Conservation (phyloP, 768 basidiomycete genomes). For the Naganishia randhawae region DNA sequence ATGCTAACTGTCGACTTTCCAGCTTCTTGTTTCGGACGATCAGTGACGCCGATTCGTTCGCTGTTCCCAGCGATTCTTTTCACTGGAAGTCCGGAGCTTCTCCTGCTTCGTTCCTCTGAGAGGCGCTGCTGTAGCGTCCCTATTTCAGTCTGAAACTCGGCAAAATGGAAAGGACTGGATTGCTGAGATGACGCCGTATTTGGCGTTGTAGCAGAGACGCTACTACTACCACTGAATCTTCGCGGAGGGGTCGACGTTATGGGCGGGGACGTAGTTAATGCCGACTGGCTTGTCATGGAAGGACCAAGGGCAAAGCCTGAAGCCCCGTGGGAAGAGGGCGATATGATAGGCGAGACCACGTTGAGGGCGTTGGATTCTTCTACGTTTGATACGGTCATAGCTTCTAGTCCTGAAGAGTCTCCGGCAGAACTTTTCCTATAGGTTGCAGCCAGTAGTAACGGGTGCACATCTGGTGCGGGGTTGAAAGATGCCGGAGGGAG, state of each 20-base stretch:
- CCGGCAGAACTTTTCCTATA: background rate
- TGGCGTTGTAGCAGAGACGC: background rate
- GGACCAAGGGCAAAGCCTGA: background rate
- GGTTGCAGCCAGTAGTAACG: conserved; percentile 1
- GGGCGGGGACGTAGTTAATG: background rate
- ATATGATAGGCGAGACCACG: background rate
- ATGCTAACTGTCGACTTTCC: background rate
- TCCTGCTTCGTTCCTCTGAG: conserved; percentile 1
- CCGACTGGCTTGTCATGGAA: background rate
- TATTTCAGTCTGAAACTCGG: conserved; percentile 9
- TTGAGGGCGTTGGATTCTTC: background rate
- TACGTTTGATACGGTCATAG: background rate
- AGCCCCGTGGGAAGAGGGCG: background rate
- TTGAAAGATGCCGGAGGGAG: conserved; percentile 5
- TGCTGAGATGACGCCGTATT: conserved; percentile 6
- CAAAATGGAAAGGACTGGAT: conserved; percentile 14
- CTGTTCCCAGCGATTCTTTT: background rate
- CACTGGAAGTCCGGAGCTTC: conserved; percentile 1
- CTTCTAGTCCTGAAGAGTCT: background rate
- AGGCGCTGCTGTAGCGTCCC: conserved; percentile 4
- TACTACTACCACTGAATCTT: background rate
- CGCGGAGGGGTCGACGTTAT: background rate
- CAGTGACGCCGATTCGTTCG: background rate
- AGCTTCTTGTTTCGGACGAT: background rate
- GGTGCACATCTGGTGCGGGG: conserved; percentile 1